Percentiles rank a stretch among this genome's conserved stretches.
Conservation (phyloP, 2,329 filamentous ascomycete genomes). For the Verticillium zaregamsianum region DNA sequence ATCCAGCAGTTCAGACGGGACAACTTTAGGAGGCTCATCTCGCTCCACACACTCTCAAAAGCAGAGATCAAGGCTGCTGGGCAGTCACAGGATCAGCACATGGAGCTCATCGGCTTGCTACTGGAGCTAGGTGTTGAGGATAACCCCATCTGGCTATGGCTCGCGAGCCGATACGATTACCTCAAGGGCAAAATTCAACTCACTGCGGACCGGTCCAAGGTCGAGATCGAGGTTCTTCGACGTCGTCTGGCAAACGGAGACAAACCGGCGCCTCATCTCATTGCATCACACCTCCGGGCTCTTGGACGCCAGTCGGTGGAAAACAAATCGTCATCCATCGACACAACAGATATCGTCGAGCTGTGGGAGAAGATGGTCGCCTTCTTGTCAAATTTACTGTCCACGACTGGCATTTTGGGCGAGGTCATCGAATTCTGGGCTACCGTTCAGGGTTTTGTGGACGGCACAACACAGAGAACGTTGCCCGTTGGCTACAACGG, state of each 20-base stretch:
- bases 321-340: conserved; percentile 61
- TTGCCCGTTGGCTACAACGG: conserved; percentile 79
- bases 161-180: conserved; percentile 83
- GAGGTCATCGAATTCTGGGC: conserved; percentile 95
- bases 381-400: conserved; percentile 71
- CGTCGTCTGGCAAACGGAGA: conserved; percentile 72
- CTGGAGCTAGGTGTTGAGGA: conserved; percentile 94
- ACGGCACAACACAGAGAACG: conserved; percentile 74
- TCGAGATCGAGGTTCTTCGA: conserved; percentile 88
- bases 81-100: conserved; percentile 72
- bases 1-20: conserved; percentile 84
- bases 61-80: conserved; percentile 41
- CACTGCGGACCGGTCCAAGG: conserved; percentile 78
- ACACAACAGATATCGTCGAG: conserved; percentile 76
- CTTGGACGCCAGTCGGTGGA: conserved; percentile 64
- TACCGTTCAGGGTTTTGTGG: conserved; percentile 82
- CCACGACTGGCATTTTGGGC: conserved; percentile 74
- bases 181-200: conserved; percentile 80
- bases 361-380: conserved; percentile 86
- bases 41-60: conserved; percentile 56
- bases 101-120: conserved; percentile 84
- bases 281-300: conserved; percentile 73
- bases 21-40: conserved; percentile 76
- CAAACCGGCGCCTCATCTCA: conserved; percentile 62
- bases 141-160: conserved; percentile 95